Percentiles rank a stretch among this genome's conserved stretches.
phyloP scores from a whole-genome alignment of 1,284 basidiomycete genomes.

The Butyriboletus regius region DNA sequence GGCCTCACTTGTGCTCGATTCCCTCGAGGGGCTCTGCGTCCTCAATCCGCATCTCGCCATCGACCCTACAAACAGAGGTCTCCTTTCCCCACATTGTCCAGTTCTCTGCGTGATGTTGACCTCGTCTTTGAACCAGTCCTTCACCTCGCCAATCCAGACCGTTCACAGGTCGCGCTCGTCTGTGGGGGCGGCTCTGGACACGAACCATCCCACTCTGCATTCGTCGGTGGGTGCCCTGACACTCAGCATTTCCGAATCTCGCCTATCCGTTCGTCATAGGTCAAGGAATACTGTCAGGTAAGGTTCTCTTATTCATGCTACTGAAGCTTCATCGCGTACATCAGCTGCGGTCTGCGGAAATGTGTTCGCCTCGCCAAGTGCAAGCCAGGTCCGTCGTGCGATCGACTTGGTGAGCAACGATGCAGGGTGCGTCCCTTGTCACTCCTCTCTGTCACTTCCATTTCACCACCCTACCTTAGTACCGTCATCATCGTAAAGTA shows the following conservation, averaged over 20 bases:
- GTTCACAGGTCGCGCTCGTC: constrained; percentile 69
- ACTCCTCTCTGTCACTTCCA: neutral
- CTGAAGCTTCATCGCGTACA: neutral
- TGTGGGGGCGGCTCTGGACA: constrained; percentile 89
- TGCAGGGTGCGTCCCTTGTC: constrained; percentile 53
- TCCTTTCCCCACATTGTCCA: neutral
- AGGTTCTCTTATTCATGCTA: constrained; percentile 7
- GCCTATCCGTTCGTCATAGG: constrained; percentile 37
- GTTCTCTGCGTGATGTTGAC: neutral
- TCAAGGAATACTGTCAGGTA: constrained; percentile 70
- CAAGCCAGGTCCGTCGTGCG: constrained; percentile 71
- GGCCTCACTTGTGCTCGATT: constrained; percentile 65
- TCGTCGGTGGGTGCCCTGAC: constrained; percentile 50
- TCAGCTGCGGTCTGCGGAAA: constrained; percentile 79
- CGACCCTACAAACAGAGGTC: constrained; percentile 64
- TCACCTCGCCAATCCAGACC: constrained; percentile 50
- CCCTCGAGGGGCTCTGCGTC: constrained; percentile 64
- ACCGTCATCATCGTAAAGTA: constrained; percentile 83
- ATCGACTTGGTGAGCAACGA: constrained; percentile 74
- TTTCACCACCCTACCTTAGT: constrained; percentile 33
- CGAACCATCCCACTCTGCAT: constrained; percentile 80
- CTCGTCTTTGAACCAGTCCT: constrained; percentile 45
- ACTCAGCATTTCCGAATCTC: neutral
- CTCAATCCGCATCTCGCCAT: constrained; percentile 66
- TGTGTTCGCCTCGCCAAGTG: constrained; percentile 82